Evolutionary conservation across 371 early-diverging fungal species (phyloP), one percentile per base, ranked within the genome.

Genomic region (Mucor racemosus): DNA sequence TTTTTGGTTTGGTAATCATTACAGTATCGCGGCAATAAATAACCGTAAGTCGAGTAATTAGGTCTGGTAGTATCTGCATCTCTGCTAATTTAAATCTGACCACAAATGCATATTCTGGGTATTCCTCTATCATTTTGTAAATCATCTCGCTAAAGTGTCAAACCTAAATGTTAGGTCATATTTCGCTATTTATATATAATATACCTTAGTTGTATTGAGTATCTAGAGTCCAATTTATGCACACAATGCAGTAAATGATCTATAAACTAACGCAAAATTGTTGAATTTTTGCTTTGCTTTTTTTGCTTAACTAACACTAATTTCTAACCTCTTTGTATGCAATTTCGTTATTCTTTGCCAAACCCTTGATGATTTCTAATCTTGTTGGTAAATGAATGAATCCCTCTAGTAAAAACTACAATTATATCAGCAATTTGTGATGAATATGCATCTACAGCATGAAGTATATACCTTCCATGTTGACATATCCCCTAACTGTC

Each of bases 1-100:
- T 26, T 26, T 26, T 26, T 3, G 26, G 1, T 26, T 26, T 26
- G 26, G 26, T 26, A 26, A 26, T 26, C 26, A 26, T 26, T 48
- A 77, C 78, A 55, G 75, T 77, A 57, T 82, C 83, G 13, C 67
- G 57, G 55, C 78, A 76, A 34, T 78, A 69, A 0, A 68, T 44
- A 9, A 73, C 78, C 1, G 83, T 82, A 14, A 82, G 40, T 19
- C 73, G 62, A 42, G 74, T 76, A 9, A 78, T 68, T 10, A 80
- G 68, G 9, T 76, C 77, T 4, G 83, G 83, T 13, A 82, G 63
- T 19, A 78, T 41, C 40, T 71, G 77, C 67, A 72, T 69, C 58
- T 76, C 77, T 11, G 71, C 63, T 33, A 80, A 53, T 59, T 76
- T 72, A 36, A 69, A 74, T 14, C 83, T 70, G 11, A 71, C 58